Percentiles rank a stretch among this genome's conserved stretches.
Evolutionary conservation across 2,329 filamentous ascomycete species (phyloP).

Genomic region (Gnomoniopsis smithogilvyi): DNA sequence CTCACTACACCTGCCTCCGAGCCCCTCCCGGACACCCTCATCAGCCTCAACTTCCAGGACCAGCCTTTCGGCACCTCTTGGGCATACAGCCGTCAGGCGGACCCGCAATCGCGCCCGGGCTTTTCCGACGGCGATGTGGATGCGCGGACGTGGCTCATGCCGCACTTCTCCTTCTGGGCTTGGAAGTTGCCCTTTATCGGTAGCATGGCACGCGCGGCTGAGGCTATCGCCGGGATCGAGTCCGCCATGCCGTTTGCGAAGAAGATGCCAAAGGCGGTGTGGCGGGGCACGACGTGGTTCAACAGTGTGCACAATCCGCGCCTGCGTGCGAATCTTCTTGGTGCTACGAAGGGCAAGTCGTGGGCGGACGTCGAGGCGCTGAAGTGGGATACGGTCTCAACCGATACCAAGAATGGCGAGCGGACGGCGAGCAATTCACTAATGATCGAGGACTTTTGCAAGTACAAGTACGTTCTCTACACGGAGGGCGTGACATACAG

Average conservation of each 20-base stretch:
- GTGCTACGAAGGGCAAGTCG: constrained; percentile 28
- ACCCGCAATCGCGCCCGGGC: constrained; percentile 27
- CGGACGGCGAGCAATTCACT: constrained; percentile 40
- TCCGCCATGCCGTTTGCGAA: constrained; percentile 20
- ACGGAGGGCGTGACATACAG: constrained; percentile 54
- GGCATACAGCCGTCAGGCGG: constrained; percentile 44
- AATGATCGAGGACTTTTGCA: constrained; percentile 48
- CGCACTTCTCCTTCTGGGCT: constrained; percentile 54
- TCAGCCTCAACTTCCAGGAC: constrained; percentile 51
- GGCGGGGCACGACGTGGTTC: constrained; percentile 51
- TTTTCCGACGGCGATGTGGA: constrained; percentile 20
- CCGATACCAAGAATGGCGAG: constrained; percentile 20
- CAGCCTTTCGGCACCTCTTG: constrained; percentile 40
- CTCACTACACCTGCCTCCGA: constrained; percentile 40
- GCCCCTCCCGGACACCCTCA: constrained; percentile 46
- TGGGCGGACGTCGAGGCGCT: constrained; percentile 50
- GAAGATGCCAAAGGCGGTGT: constrained; percentile 43
- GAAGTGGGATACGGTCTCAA: constrained; percentile 26
- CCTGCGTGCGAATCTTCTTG: constrained; percentile 38
- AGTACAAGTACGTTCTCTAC: constrained; percentile 48
- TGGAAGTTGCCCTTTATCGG: constrained; percentile 50
- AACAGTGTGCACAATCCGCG: constrained; percentile 40
- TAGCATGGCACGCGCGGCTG: constrained; percentile 37
- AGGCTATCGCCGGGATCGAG: constrained; percentile 37
- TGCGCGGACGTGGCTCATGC: constrained; percentile 45